Conservation (phyloP, 768 basidiomycete species). For the Lentinus tigrinus region DNA sequence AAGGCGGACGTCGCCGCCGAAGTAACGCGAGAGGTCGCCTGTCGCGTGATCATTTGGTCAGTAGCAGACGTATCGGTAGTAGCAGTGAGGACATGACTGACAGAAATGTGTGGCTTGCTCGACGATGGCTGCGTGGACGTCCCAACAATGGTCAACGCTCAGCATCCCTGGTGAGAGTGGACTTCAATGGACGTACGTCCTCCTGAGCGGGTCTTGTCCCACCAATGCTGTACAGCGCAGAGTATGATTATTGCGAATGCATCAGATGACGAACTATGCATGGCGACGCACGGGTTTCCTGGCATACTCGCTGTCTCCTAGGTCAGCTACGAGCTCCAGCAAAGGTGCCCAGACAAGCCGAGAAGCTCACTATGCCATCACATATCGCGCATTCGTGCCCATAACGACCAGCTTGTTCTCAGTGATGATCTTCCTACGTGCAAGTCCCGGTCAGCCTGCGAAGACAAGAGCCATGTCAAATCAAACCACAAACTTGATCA, state of each 20-base stretch:
- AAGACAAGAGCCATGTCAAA: too few species aligned
- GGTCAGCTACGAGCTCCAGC: background rate
- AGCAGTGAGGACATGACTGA: too few species aligned
- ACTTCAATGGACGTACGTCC: conserved; percentile 20
- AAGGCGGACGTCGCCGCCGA: conserved; percentile 44
- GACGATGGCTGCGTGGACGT: conserved; percentile 24
- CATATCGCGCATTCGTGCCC: conserved; percentile 51
- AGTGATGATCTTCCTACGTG: conserved; percentile 39
- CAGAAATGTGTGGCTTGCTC: conserved; percentile 47
- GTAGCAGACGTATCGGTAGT: too few species aligned
- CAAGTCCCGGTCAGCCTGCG: background rate
- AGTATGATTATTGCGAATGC: background rate
- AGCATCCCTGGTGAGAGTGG: background rate
- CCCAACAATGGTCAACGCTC: background rate
- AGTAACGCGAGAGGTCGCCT: conserved; percentile 45
- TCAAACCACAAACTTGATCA: conserved; percentile 35
- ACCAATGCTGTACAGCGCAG: conserved; percentile 18
- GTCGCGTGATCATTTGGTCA: too few species aligned
- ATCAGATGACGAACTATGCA: background rate
- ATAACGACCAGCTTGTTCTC: conserved; percentile 50
- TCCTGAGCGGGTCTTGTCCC: conserved; percentile 24
- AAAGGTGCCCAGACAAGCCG: background rate
- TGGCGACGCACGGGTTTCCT: conserved; percentile 14
- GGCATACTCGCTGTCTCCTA: conserved; percentile 20
- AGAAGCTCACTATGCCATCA: conserved; percentile 33